Evolutionary conservation across 2,329 filamentous ascomycete genomes (phyloP), one percentile per base, ranked within the genome.

Genomic region (Colletotrichum gloeosporioides): DNA sequence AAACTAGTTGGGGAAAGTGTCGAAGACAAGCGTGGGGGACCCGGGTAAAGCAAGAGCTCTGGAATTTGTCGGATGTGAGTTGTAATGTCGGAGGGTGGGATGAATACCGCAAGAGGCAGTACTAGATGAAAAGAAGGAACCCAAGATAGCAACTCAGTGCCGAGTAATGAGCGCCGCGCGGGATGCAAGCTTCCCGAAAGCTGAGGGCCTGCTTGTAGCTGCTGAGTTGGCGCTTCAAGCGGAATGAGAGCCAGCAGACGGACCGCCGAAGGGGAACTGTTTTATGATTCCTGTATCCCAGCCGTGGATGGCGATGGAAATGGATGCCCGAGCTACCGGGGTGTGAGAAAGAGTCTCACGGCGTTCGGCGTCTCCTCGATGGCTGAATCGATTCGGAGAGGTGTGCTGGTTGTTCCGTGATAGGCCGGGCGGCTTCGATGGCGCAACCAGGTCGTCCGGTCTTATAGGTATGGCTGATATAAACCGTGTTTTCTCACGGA

Each of bases 391-490:
- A 69, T 34, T 65, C 32, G 65, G 25, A 29, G 64, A 31, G 31
- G n/a, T n/a, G 69, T 61, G 34, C 9, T 66, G 34, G 32, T 25
- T 31, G 53, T 67, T 75, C 74, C 71, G 75, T 67, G 63, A 71
- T 71, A 77, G 66, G 71, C 32, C 66, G 61, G 61, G 22, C 62
- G 44, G 25, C 25, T 62, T 36, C 25, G 71, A 67, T 71, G 55
- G 72, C 67, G 36, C 70, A 22, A 61, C 73, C 22, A 74, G 64
- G 64, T 25, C 73, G 64, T 67, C 67, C 67, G 71, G 71, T 71
- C 61, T 67, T 77, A 67, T 62, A 75, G 31, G 25, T 66, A 62
- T 75, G 66, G 53, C 72, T 62, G 72, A 67, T 71, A 71, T 67
- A 67, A 25, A 27, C 59, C 65, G 34, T 66, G 13, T 44, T 31